These are phyloP conservation scores for Hydnum rufescens DNA, from an alignment of 768 basidiomycete genomes.

Conservation along the genomic window DNA sequence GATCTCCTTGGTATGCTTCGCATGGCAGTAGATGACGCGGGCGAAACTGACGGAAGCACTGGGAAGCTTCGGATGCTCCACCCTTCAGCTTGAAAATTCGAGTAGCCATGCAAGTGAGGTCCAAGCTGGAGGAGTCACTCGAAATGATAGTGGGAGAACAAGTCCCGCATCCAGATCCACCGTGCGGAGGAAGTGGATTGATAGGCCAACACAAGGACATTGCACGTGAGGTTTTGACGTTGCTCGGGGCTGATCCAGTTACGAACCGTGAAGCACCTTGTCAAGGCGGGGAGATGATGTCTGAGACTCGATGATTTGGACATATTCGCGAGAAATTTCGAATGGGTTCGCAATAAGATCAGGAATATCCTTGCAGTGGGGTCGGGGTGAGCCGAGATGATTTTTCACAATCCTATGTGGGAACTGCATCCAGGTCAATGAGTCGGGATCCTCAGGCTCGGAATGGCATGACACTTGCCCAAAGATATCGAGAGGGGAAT, in stretches of 20 bases:
- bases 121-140: conserved; percentile 92
- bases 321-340: conserved; percentile 66
- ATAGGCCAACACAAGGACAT: conserved; percentile 89
- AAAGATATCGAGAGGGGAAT: conserved; percentile 97
- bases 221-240: conserved; percentile 86
- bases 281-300: conserved; percentile 89
- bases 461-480: conserved; percentile 97
- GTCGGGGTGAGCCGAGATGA: conserved; percentile 75
- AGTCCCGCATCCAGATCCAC: conserved; percentile 98
- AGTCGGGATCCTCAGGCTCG: conserved; percentile 58
- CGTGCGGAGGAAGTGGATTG: conserved; percentile 98
- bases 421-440: background rate
- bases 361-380: conserved; percentile 94
- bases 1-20: conserved; percentile 91
- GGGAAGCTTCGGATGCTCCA: conserved; percentile 74
- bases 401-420: conserved; percentile 57
- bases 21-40: conserved; percentile 77
- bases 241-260: conserved; percentile 64
- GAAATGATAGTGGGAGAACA: conserved; percentile 72
- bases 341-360: conserved; percentile 87
- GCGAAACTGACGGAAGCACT: conserved; percentile 59
- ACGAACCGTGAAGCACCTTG: conserved; percentile 78
- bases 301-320: conserved; percentile 89
- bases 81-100: conserved; percentile 87
- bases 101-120: conserved; percentile 88